Base-by-base conservation (phyloP, 345 rosid genomes). In the Salix viminalis region DNA sequence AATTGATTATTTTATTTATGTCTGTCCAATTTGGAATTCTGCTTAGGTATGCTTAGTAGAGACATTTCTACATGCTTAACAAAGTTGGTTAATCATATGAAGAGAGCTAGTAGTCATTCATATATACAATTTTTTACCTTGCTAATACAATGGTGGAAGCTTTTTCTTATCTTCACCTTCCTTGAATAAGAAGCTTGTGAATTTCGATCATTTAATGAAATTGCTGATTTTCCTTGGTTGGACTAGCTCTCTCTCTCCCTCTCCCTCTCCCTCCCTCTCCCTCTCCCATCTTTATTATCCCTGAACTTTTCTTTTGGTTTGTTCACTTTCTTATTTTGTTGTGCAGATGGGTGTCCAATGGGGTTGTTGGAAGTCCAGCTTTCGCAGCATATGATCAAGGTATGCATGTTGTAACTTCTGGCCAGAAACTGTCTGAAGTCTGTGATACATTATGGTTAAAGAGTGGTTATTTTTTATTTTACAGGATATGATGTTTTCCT, bases 361-460 rank as follows among this genome's bases (percentile, higher is more conserved):
- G 98, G 34, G 83, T 96, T 77, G 98, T 96, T 80, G 98, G 99
- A 66, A 93, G 97, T 82, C 99, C 99, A 18, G 98, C 99, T 76
- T 96, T 93, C 83, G 99, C 98, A 70, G 99, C 98, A 37, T 96
- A 88, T 86, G 98, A 96, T 88, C 97, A 96, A 86, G 99, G 99
- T 96, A 72, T 70, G 52, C 4, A 46, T 46, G 18, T 0, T 46
- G 82, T 79, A 65, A 73, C 18, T 32, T 36, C 37, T 76, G 28
- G 11, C 61, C 76, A 64, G 67, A 70, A 61, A n/a, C 54, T 54
- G 56, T 41, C 71, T 78, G 46, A 71, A 67, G 41, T n/a, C 50
- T 76, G 48, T 65, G 4, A 24, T 18, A 65, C 74, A 24, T 61
- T 41, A n/a, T 24, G 41, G 67, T 39, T 77, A 79, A 77, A 64